Percentiles rank a stretch among this genome's conserved stretches.
Evolutionary conservation across 2,329 filamentous ascomycete species (phyloP).

Genomic region (Xylaria sp.): DNA sequence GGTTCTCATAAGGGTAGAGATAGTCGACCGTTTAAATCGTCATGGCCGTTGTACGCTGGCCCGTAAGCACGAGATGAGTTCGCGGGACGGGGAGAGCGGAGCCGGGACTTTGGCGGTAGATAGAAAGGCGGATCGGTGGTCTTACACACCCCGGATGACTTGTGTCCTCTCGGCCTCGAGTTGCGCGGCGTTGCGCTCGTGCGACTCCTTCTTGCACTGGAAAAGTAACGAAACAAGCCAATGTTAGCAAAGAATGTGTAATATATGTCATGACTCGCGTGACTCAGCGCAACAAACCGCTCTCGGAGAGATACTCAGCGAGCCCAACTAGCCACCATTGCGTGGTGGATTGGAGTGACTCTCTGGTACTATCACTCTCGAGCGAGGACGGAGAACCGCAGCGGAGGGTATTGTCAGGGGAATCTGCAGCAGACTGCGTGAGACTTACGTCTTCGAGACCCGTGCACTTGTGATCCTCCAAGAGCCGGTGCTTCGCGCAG

Average conservation of each 20-base stretch:
- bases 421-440: slow-evolving; percentile 33
- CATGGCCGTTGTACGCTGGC: background rate
- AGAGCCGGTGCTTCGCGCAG: slow-evolving; percentile 91
- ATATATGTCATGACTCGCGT: background rate
- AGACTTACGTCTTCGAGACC: slow-evolving; percentile 85
- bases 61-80: background rate
- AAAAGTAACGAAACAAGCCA: slow-evolving; percentile 50
- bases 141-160: slow-evolving; percentile 88
- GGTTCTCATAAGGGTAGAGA: background rate
- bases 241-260: slow-evolving; percentile 39
- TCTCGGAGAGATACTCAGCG: slow-evolving; percentile 48
- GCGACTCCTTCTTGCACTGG: slow-evolving; percentile 94
- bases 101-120: background rate
- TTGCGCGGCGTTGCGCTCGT: slow-evolving; percentile 92
- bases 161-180: slow-evolving; percentile 92
- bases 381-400: background rate
- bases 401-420: background rate
- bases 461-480: slow-evolving; percentile 94
- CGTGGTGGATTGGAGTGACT: slow-evolving; percentile 13
- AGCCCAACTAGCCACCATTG: slow-evolving; percentile 58
- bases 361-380: background rate
- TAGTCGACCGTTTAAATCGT: background rate
- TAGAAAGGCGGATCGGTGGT: background rate
- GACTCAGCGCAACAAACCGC: slow-evolving; percentile 43
- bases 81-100: background rate